phyloP scores from a whole-genome alignment of 2,329 filamentous ascomycete species.

The Septoria petroselini region DNA sequence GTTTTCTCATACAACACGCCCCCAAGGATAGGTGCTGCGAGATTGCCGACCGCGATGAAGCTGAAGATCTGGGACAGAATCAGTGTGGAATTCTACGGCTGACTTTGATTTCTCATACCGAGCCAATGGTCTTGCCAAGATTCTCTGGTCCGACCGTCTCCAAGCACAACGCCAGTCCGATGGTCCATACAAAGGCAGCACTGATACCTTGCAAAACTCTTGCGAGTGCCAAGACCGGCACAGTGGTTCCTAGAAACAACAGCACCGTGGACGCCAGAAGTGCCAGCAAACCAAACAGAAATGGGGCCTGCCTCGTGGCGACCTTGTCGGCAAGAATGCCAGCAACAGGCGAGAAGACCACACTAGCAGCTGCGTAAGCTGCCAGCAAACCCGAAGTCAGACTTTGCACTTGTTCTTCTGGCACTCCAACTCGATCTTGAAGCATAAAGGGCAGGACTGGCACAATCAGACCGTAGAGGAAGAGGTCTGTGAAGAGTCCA shows the following conservation, averaged over 20 bases:
- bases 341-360: conserved; percentile 51
- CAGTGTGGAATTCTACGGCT: not conserved
- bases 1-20: conserved; percentile 59
- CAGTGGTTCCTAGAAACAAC: conserved; percentile 50
- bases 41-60: conserved; percentile 56
- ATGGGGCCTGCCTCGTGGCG: conserved; percentile 55
- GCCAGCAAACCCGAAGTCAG: conserved; percentile 55
- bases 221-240: conserved; percentile 51
- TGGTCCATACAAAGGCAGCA: conserved; percentile 59
- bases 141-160: conserved; percentile 58
- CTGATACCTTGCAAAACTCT: conserved; percentile 58
- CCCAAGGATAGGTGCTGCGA: conserved; percentile 58
- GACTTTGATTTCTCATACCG: conserved; percentile 39
- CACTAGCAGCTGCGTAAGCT: conserved; percentile 53
- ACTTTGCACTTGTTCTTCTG: conserved; percentile 50
- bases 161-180: conserved; percentile 57
- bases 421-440: conserved; percentile 49
- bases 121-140: conserved; percentile 60
- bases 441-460: conserved; percentile 60
- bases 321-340: conserved; percentile 56
- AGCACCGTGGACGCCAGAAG: conserved; percentile 55
- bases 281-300: conserved; percentile 54
- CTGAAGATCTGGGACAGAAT: conserved; percentile 50
- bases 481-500: conserved; percentile 58
- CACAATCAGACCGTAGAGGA: conserved; percentile 59